phyloP scores from a whole-genome alignment of 2,329 filamentous ascomycete genomes.

The Alternaria hordeiaustralica region DNA sequence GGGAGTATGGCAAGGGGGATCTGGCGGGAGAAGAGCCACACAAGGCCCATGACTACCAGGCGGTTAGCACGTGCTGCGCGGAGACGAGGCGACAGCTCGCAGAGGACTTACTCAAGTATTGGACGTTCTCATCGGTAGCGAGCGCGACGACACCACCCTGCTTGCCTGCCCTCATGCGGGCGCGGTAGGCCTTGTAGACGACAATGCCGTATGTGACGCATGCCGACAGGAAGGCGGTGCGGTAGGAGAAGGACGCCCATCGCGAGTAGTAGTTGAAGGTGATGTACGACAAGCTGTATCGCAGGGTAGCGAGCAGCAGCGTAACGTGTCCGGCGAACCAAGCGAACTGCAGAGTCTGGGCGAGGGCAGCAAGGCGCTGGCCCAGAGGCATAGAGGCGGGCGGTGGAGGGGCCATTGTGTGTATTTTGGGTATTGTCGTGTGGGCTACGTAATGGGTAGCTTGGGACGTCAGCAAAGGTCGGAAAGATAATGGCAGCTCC shows the following conservation, averaged over 20 bases:
- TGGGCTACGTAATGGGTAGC: slow-evolving; percentile 29
- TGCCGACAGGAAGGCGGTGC: slow-evolving; percentile 86
- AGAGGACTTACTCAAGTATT: slow-evolving; percentile 81
- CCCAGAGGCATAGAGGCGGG: slow-evolving; percentile 71
- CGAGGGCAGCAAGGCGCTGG: slow-evolving; percentile 78
- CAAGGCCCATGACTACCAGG: slow-evolving; percentile 79
- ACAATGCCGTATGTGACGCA: slow-evolving; percentile 96
- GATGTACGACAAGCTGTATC: slow-evolving; percentile 85
- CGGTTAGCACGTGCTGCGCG: slow-evolving; percentile 25
- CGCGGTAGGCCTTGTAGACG: slow-evolving; percentile 95
- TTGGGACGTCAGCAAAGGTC: slow-evolving; percentile 35
- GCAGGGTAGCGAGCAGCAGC: slow-evolving; percentile 80
- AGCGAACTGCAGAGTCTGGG: slow-evolving; percentile 90
- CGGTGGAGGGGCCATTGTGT: slow-evolving; percentile 75
- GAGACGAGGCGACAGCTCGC: background rate
- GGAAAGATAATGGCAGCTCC: slow-evolving; percentile 9
- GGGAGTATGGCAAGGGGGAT: slow-evolving; percentile 89
- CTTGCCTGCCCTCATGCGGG: slow-evolving; percentile 77
- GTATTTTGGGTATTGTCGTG: slow-evolving; percentile 33
- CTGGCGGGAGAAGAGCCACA: slow-evolving; percentile 93
- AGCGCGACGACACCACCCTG: slow-evolving; percentile 70
- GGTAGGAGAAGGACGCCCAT: slow-evolving; percentile 84
- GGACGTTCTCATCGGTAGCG: slow-evolving; percentile 90
- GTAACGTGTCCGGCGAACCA: slow-evolving; percentile 76
- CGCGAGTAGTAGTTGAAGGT: slow-evolving; percentile 84